Evolutionary conservation across 1,284 basidiomycete genomes (phyloP).

Genomic region (Ceratobasidium sp.): DNA sequence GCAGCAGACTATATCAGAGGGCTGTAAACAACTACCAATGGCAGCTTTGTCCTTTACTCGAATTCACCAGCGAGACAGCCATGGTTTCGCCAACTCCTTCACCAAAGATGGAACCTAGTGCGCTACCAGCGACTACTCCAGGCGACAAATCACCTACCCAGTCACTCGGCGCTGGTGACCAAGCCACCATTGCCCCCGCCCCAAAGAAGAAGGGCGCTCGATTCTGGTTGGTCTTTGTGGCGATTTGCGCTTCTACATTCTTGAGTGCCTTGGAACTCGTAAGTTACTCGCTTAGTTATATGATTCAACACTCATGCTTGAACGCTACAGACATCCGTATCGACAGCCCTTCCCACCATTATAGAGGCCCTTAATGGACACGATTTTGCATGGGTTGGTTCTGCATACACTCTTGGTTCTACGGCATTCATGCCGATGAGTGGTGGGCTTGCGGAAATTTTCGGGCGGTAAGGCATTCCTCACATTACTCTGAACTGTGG

Average conservation of each 20-base stretch:
- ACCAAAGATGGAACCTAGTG: slow-evolving; percentile 2
- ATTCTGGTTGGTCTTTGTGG: slow-evolving; percentile 52
- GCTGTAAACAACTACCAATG: too few relatives aligned
- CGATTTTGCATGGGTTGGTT: slow-evolving; percentile 53
- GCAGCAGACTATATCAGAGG: too few relatives aligned
- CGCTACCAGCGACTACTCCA: background rate
- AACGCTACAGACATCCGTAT: slow-evolving; percentile 48
- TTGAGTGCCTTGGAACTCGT: slow-evolving; percentile 52
- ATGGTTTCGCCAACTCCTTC: background rate
- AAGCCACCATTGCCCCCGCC: background rate
- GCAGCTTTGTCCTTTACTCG: too few relatives aligned
- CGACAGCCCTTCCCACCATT: slow-evolving; percentile 52
- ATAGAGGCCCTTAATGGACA: slow-evolving; percentile 49
- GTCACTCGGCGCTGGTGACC: slow-evolving; percentile 6
- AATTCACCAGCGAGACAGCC: too few relatives aligned
- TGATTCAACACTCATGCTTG: background rate
- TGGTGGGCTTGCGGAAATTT: slow-evolving; percentile 51
- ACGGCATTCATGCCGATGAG: slow-evolving; percentile 52
- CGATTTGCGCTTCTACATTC: slow-evolving; percentile 50
- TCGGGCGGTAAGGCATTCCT: slow-evolving; percentile 48
- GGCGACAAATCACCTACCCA: slow-evolving; percentile 6
- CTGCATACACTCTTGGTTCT: slow-evolving; percentile 51
- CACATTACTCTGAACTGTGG: slow-evolving; percentile 45
- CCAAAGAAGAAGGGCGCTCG: slow-evolving; percentile 27
- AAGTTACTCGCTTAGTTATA: slow-evolving; percentile 1